These are phyloP conservation scores for Cryphonectria japonica DNA, from an alignment of 2,329 filamentous ascomycete species.

Conservation along the genomic window DNA sequence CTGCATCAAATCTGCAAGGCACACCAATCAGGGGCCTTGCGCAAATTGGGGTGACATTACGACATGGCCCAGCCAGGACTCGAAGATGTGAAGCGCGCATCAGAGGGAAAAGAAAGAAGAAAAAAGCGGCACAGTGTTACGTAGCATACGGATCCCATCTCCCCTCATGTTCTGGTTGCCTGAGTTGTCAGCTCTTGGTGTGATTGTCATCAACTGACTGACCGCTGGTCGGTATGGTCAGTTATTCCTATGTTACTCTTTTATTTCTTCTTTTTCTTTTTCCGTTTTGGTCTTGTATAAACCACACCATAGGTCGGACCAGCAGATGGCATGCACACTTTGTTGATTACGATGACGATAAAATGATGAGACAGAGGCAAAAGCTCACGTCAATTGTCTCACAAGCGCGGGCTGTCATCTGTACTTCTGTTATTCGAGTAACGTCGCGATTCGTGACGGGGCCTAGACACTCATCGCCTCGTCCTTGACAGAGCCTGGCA, in stretches of 20 bases:
- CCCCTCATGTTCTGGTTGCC: background rate
- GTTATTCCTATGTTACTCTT: background rate
- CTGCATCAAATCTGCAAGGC: slow-evolving; percentile 28
- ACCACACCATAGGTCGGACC: background rate
- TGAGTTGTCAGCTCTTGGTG: background rate
- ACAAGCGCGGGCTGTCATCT: background rate
- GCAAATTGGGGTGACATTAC: slow-evolving; percentile 27
- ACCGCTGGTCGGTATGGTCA: background rate
- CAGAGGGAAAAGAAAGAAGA: background rate
- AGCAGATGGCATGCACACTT: background rate
- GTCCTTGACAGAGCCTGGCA: slow-evolving; percentile 8
- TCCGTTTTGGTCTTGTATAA: background rate
- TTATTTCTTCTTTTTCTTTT: background rate
- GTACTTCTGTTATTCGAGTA: background rate
- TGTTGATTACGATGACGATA: background rate
- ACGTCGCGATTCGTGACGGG: slow-evolving; percentile 19
- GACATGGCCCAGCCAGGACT: background rate
- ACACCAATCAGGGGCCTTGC: slow-evolving; percentile 28
- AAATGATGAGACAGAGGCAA: background rate
- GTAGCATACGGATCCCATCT: background rate
- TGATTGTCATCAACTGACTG: background rate
- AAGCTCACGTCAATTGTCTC: slow-evolving; percentile 7
- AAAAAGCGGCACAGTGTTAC: slow-evolving; percentile 1
- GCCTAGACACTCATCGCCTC: slow-evolving; percentile 7
- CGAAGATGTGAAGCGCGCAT: background rate